Conservation (phyloP, 2,329 filamentous ascomycete species). For the Exutisphaerella laricina region DNA sequence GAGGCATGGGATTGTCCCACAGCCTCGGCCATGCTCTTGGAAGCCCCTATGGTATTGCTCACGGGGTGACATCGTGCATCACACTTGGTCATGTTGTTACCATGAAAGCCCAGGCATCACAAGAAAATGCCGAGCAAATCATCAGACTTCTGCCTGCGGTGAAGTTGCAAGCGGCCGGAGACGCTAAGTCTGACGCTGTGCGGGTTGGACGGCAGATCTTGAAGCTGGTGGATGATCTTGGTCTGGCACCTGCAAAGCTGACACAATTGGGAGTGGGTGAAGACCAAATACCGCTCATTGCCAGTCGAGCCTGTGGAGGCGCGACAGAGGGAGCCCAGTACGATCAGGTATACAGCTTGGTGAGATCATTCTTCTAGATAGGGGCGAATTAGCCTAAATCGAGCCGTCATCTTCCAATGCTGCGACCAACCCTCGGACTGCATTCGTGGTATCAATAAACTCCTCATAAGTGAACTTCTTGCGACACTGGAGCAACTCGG, state of each 20-base stretch:
- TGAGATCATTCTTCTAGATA: too few species aligned
- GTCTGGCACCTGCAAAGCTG: background rate
- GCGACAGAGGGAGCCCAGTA: too few species aligned
- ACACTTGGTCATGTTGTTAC: background rate
- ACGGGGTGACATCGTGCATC: background rate
- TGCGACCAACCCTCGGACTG: too few species aligned
- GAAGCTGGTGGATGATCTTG: background rate
- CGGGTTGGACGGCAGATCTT: background rate
- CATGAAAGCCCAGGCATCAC: background rate
- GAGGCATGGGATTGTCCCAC: background rate
- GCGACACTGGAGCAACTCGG: too few species aligned
- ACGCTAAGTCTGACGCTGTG: background rate
- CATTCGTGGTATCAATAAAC: too few species aligned
- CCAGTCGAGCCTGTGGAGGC: too few species aligned
- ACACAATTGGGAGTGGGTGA: background rate
- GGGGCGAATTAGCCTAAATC: too few species aligned
- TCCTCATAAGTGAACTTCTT: too few species aligned
- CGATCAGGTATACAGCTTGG: too few species aligned
- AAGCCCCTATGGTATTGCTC: background rate
- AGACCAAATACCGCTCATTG: background rate
- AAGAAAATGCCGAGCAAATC: background rate
- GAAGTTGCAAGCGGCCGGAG: background rate
- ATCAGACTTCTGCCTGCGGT: background rate
- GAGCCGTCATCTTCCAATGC: too few species aligned
- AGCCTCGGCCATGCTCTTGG: background rate